phyloP scores from a whole-genome alignment of 129 eudicot species.

The Apium graveolens region DNA sequence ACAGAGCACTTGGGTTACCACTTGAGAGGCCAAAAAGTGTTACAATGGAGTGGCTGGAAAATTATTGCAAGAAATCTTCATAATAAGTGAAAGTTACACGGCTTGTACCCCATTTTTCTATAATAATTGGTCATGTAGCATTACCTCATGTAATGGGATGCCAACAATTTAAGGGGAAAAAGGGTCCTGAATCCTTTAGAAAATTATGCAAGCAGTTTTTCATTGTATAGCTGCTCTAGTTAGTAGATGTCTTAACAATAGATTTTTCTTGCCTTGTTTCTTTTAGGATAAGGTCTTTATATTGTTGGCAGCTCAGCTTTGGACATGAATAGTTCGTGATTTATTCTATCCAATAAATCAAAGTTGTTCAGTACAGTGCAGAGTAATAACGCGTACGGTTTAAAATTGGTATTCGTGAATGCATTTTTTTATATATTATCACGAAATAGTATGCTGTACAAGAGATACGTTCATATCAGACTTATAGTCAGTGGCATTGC shows the following conservation, averaged over 20 bases:
- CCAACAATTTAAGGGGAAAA: not conserved
- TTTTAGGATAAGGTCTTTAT: too few species aligned
- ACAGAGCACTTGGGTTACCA: slow-evolving; percentile 96
- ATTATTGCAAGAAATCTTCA: slow-evolving; percentile 66
- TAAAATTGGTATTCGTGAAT: too few species aligned
- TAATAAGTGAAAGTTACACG: slow-evolving; percentile 10
- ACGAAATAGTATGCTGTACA: too few species aligned
- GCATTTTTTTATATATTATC: too few species aligned
- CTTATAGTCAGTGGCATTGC: too few species aligned
- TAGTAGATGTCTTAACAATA: not conserved
- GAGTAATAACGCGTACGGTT: too few species aligned
- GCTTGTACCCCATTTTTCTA: slow-evolving; percentile 9
- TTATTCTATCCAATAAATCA: too few species aligned
- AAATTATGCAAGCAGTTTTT: not conserved
- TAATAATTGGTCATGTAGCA: slow-evolving; percentile 21
- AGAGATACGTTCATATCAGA: too few species aligned
- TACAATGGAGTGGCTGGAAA: slow-evolving; percentile 99
- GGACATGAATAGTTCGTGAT: too few species aligned
- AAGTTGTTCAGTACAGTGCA: too few species aligned
- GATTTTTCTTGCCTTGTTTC: too few species aligned
- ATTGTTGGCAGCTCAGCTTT: too few species aligned
- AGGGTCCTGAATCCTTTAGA: not conserved
- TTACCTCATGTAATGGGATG: not conserved
- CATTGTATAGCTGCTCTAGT: not conserved
- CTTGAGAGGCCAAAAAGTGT: slow-evolving; percentile 99